Base-by-base conservation (phyloP, 805 yeast species). In the Candida pini region DNA sequence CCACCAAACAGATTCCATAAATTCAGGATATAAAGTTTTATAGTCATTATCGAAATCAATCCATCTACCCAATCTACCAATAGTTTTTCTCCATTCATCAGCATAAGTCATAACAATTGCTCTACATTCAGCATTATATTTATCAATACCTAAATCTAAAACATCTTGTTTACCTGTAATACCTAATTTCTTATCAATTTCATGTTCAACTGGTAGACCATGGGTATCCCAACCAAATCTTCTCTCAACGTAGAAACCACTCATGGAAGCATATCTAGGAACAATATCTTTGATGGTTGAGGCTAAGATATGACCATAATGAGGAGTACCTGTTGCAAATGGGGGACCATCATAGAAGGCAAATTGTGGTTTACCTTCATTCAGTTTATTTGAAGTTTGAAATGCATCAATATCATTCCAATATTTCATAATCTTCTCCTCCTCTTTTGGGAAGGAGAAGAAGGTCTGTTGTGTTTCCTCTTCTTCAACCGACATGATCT, bases 1-100 rank as follows among this genome's bases (percentile, higher is more conserved):
- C 98, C 98, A 92, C 99, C 99, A 92, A 31, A 81, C 92, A 30
- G 96, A 85, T 68, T 92, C 99, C 99, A 92, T 92, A 52, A 87
- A 92, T 38, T 81, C 70, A 30, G 97, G 96, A 61, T 94, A 88
- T 63, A 92, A 73, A 19, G 98, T 92, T 69, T 90, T 90, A 72
- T 89, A 89, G 66, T 92, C 99, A 60, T 92, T 87, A 60, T 92
- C 98, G 67, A 92, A 90, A 65, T 92, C 99, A 57, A 92, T 89
- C 99, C 99, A 92, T 65, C 99, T 83, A 45, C 98, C 99, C 48
- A 92, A 64, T 65, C 97, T 83, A 35, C 88, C 90, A 52, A 92
- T 85, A 49, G 95, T 89, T 44, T 72, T 71, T 58, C 95, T 77
- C 99, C 99, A 92, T 53, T 89, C 96, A 26, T 68, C 79, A 17